Evolutionary conservation across 257 asterid genomes (phyloP).

Genomic region (Solanum paucissectum): DNA sequence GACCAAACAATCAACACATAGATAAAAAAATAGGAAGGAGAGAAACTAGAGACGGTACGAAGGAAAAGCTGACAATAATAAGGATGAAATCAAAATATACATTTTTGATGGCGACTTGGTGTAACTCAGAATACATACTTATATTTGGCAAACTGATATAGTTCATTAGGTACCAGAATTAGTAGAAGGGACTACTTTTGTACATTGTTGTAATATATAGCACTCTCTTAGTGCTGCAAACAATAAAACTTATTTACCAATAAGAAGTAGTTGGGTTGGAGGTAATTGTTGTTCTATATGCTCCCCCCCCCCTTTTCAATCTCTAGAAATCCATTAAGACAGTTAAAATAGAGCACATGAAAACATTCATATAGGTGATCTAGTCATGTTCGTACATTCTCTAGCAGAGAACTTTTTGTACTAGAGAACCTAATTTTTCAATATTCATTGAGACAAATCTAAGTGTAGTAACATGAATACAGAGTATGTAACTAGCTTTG

Average conservation of each 20-base stretch:
- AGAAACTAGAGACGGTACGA: neutral
- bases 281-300: neutral
- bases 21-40: neutral
- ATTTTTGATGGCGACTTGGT: neutral
- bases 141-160: neutral
- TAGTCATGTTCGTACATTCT: neutral
- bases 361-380: neutral
- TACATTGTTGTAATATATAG: neutral
- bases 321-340: neutral
- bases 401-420: neutral
- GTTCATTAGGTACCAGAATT: neutral
- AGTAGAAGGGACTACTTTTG: neutral
- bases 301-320: neutral
- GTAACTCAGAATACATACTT: neutral
- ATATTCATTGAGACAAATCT: neutral
- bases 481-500: neutral
- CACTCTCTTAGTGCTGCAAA: neutral
- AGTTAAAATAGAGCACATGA: neutral
- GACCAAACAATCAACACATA: neutral
- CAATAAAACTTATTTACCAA: neutral
- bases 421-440: neutral
- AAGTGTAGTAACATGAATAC: neutral
- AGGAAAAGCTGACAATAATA: neutral
- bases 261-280: neutral
- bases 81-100: neutral